Percentiles rank a stretch among this genome's conserved stretches.
Evolutionary conservation across 2,329 filamentous ascomycete genomes (phyloP).

Genomic region (Nothomitra cinnamomea): DNA sequence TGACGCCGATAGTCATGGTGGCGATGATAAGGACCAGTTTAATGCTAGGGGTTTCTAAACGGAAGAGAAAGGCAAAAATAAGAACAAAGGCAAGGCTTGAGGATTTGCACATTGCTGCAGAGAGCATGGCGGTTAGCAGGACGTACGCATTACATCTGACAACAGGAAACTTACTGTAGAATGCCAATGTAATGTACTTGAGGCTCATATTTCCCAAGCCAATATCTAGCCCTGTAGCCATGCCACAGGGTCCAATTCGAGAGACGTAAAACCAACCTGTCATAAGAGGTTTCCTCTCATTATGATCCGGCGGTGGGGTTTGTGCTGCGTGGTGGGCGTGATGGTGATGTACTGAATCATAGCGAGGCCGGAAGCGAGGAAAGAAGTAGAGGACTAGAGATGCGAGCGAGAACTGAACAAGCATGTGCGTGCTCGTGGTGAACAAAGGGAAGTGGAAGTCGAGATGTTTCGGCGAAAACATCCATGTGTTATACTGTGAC

Average conservation of each 20-base stretch:
- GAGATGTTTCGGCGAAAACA: slow-evolving; percentile 74
- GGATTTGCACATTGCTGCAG: slow-evolving; percentile 81
- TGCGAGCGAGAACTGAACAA: slow-evolving; percentile 76
- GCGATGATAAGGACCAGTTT: slow-evolving; percentile 74
- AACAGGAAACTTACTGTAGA: slow-evolving; percentile 45
- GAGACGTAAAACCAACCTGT: slow-evolving; percentile 83
- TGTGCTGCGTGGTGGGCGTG: neutral
- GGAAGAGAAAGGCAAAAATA: slow-evolving; percentile 85
- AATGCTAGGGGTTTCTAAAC: slow-evolving; percentile 73
- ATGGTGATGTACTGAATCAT: slow-evolving; percentile 3
- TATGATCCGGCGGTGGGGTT: slow-evolving; percentile 15
- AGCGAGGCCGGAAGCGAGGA: slow-evolving; percentile 59
- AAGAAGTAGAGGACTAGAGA: slow-evolving; percentile 64
- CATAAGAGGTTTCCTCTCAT: slow-evolving; percentile 49
- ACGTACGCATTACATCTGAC: slow-evolving; percentile 11
- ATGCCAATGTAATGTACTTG: slow-evolving; percentile 90
- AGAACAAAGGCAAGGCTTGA: slow-evolving; percentile 91
- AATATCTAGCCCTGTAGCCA: slow-evolving; percentile 87
- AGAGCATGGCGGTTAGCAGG: neutral
- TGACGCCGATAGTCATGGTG: slow-evolving; percentile 79
- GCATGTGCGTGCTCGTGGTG: slow-evolving; percentile 88
- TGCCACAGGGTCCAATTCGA: slow-evolving; percentile 78
- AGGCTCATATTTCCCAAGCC: slow-evolving; percentile 90
- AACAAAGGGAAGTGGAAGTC: slow-evolving; percentile 93
- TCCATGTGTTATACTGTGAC: slow-evolving; percentile 93